phyloP scores from a whole-genome alignment of 257 asterid species.

The Nicotiana paniculata region DNA sequence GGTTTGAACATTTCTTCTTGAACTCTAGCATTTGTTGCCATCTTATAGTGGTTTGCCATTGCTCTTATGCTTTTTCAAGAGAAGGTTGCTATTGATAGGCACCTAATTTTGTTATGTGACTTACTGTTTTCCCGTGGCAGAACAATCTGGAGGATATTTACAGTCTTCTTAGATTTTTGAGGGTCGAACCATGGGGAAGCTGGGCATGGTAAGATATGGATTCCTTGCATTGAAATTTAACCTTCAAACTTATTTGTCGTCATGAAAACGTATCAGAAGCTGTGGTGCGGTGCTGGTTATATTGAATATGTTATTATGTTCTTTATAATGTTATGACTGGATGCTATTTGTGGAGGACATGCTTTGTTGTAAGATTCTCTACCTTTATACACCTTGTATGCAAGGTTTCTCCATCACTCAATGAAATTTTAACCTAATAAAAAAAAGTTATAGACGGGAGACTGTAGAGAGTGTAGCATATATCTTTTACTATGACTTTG shows the following conservation, averaged over 20 bases:
- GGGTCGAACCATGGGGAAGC: conserved; percentile 98
- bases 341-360: background rate
- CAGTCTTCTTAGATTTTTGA: conserved; percentile 92
- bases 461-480: background rate
- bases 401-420: background rate
- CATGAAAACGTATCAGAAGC: background rate
- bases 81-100: background rate
- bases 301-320: background rate
- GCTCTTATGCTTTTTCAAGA: background rate
- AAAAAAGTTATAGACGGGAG: background rate
- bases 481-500: conserved; percentile 1
- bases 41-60: conserved; percentile 1
- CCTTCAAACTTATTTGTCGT: background rate
- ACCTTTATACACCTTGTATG: background rate
- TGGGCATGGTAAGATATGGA: conserved; percentile 81
- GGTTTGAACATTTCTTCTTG: background rate
- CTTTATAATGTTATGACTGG: background rate
- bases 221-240: conserved; percentile 10
- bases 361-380: background rate
- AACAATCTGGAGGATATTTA: conserved; percentile 89
- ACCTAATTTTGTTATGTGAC: background rate
- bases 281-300: background rate
- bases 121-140: conserved; percentile 36
- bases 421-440: no score
- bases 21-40: conserved; percentile 1